Conservation (phyloP, 305 asterid species). For the Lippia alba region DNA sequence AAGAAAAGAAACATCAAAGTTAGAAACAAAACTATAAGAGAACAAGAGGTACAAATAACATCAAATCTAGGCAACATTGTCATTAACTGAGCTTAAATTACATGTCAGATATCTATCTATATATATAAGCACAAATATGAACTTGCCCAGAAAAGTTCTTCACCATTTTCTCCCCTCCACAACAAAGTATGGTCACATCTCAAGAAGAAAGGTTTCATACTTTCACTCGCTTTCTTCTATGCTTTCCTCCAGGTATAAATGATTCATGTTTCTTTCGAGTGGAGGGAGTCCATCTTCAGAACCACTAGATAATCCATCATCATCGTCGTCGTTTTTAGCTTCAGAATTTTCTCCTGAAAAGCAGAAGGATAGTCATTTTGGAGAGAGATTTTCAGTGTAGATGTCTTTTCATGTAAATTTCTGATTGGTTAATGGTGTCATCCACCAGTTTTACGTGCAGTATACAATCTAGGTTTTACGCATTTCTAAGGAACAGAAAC, state of each 20-base stretch:
- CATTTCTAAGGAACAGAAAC: neutral
- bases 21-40: neutral
- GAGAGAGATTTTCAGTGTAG: neutral
- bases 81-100: neutral
- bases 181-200: neutral
- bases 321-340: slow-evolving; percentile 39
- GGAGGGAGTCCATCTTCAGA: slow-evolving; percentile 95
- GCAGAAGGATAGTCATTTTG: neutral
- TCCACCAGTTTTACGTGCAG: neutral
- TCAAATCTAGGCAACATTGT: neutral
- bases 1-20: neutral
- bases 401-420: neutral
- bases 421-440: no score
- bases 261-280: slow-evolving; percentile 87
- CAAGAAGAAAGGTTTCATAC: no score
- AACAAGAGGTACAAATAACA: neutral
- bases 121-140: neutral
- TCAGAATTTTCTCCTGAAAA: slow-evolving; percentile 50
- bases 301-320: slow-evolving; percentile 50
- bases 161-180: neutral
- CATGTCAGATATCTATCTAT: neutral
- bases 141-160: neutral
- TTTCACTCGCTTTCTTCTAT: slow-evolving; percentile 65
- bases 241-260: slow-evolving; percentile 57
- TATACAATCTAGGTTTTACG: neutral